Percentiles rank a stretch among this genome's conserved stretches.
Conservation (phyloP, 306 rosid species). For the Fragaria iinumae region DNA sequence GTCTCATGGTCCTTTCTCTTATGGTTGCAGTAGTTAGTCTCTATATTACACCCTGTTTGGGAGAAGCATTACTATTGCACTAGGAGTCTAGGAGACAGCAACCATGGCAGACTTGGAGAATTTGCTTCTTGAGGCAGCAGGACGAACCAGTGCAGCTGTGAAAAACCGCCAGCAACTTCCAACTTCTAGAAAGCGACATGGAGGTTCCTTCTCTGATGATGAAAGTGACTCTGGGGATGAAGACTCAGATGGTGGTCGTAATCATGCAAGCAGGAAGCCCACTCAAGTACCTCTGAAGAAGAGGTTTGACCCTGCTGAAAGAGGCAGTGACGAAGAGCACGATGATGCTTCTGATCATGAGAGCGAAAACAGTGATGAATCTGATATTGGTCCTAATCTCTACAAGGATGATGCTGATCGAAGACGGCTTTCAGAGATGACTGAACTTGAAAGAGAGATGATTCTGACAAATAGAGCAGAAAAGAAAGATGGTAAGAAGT, state of each 20-base stretch:
- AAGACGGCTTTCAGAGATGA: slow-evolving; percentile 51
- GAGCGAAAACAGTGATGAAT: slow-evolving; percentile 45
- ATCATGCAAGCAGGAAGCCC: slow-evolving; percentile 30
- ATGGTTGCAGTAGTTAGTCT: neutral
- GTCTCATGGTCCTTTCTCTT: neutral
- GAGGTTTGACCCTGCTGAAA: slow-evolving; percentile 37
- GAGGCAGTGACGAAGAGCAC: slow-evolving; percentile 21
- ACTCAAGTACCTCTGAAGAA: slow-evolving; percentile 58
- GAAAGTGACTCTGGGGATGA: slow-evolving; percentile 42
- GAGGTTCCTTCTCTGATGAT: slow-evolving; percentile 17
- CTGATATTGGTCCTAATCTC: slow-evolving; percentile 57
- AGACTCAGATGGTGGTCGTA: slow-evolving; percentile 38
- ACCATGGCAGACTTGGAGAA: slow-evolving; percentile 60
- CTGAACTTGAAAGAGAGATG: slow-evolving; percentile 68
- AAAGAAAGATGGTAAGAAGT: slow-evolving; percentile 47
- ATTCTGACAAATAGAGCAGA: slow-evolving; percentile 53
- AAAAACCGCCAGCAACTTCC: slow-evolving; percentile 30
- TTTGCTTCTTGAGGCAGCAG: slow-evolving; percentile 77
- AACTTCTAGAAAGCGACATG: slow-evolving; percentile 27
- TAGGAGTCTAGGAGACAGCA: neutral
- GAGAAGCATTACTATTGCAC: neutral
- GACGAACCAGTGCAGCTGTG: slow-evolving; percentile 38
- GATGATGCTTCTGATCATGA: slow-evolving; percentile 23
- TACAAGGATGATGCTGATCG: slow-evolving; percentile 60
- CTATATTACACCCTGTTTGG: neutral